Evolutionary conservation across 345 rosid species (phyloP).

Genomic region (Corymbia maculata): DNA sequence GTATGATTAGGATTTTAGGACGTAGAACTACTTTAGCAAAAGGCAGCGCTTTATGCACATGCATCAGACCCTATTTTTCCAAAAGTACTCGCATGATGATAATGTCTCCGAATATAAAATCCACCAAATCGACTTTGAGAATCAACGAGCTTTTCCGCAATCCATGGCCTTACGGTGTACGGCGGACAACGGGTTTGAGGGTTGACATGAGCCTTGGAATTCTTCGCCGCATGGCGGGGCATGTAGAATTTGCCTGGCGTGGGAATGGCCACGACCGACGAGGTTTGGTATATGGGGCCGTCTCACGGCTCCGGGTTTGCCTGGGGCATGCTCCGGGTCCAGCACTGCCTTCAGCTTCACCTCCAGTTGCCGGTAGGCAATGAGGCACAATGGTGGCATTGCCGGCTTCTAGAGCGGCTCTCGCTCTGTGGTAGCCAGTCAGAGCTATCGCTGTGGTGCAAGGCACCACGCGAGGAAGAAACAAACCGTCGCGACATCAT

Average conservation of each 20-base stretch:
- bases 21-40: not conserved
- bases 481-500: not conserved
- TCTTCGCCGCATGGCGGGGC: not conserved
- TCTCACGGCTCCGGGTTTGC: not conserved
- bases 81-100: not conserved
- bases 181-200: not conserved
- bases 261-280: not conserved
- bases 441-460: not conserved
- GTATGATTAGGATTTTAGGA: too few species aligned
- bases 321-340: not conserved
- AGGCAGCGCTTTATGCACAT: not conserved
- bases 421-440: not conserved
- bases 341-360: not conserved
- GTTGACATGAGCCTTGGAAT: not conserved
- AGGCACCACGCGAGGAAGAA: not conserved
- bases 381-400: not conserved
- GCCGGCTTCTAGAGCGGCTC: not conserved
- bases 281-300: accelerated
- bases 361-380: not conserved
- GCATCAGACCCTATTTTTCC: not conserved
- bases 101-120: not conserved
- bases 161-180: not conserved
- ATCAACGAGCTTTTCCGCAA: not conserved
- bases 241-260: not conserved
- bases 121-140: not conserved